These are phyloP conservation scores for Scutellaria barbata DNA, from an alignment of 257 asterid genomes.

Conservation along the genomic window DNA sequence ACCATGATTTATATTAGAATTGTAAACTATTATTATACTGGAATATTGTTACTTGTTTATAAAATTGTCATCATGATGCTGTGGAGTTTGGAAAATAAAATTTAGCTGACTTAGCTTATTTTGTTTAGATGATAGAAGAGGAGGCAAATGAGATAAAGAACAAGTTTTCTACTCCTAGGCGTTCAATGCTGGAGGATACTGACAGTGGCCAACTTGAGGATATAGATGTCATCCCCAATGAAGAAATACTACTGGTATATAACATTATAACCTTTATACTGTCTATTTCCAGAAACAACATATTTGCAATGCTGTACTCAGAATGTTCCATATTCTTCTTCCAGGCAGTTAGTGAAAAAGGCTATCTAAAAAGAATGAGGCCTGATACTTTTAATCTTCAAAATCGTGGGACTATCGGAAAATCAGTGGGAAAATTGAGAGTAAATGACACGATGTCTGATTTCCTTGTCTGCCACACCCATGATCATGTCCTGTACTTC, in stretches of 20 bases:
- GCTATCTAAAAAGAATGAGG: constrained; percentile 93
- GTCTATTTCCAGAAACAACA: constrained; percentile 20
- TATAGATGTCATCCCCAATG: constrained; percentile 90
- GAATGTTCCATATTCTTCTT: constrained; percentile 31
- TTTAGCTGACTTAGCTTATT: constrained; percentile 23
- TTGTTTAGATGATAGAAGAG: constrained; percentile 70
- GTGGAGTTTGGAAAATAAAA: constrained; percentile 24
- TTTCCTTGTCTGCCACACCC: constrained; percentile 93
- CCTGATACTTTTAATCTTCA: constrained; percentile 95
- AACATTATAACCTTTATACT: constrained; percentile 31
- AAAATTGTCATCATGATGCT: neutral
- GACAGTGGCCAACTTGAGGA: constrained; percentile 85
- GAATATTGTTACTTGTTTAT: neutral
- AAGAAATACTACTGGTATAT: constrained; percentile 89
- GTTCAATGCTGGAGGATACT: constrained; percentile 86
- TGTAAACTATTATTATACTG: constrained; percentile 15
- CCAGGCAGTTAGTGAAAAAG: constrained; percentile 98
- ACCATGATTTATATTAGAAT: constrained; percentile 21
- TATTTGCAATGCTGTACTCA: constrained; percentile 31
- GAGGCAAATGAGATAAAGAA: constrained; percentile 90
- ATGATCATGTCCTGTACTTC: constrained; percentile 90
- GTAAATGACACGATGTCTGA: constrained; percentile 93
- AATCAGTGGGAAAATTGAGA: constrained; percentile 94
- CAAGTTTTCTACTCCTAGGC: constrained; percentile 84
- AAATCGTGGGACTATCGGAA: constrained; percentile 93